phyloP scores from a whole-genome alignment of 257 asterid species.

The Apocynum venetum region DNA sequence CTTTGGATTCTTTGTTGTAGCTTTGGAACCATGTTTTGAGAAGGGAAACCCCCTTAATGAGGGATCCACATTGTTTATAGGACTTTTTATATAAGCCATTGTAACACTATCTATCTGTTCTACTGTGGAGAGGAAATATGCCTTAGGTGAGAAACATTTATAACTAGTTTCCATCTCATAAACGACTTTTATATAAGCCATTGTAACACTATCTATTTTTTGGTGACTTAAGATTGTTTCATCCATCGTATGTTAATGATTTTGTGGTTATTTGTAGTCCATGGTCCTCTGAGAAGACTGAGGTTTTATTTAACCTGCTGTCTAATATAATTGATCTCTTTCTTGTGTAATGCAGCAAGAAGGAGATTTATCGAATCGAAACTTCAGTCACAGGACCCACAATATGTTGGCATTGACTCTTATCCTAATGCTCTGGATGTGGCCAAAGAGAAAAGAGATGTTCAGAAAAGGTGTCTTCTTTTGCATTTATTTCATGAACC shows the following conservation, averaged over 20 bases:
- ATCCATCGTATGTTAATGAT: neutral
- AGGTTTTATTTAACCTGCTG: neutral
- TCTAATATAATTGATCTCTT: neutral
- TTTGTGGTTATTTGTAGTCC: neutral
- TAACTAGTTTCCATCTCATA: neutral
- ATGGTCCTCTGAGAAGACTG: neutral
- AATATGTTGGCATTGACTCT: slow-evolving; percentile 55
- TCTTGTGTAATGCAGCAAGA: slow-evolving; percentile 55
- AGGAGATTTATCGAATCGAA: slow-evolving; percentile 69
- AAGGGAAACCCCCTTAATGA: neutral
- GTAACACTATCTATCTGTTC: neutral
- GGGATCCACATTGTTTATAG: neutral
- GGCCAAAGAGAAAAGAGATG: slow-evolving; percentile 63
- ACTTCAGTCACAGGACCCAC: slow-evolving; percentile 71
- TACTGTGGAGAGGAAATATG: neutral
- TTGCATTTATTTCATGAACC: neutral
- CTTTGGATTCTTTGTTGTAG: neutral
- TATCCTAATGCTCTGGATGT: slow-evolving; percentile 55
- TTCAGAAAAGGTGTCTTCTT: slow-evolving; percentile 51
- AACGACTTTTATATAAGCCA: neutral
- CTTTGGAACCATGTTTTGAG: neutral
- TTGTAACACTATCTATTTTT: neutral
- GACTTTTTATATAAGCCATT: neutral
- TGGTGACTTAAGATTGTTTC: neutral
- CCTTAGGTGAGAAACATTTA: neutral